phyloP scores from a whole-genome alignment of 2,329 filamentous ascomycete genomes.

The Teratosphaeria viscida region DNA sequence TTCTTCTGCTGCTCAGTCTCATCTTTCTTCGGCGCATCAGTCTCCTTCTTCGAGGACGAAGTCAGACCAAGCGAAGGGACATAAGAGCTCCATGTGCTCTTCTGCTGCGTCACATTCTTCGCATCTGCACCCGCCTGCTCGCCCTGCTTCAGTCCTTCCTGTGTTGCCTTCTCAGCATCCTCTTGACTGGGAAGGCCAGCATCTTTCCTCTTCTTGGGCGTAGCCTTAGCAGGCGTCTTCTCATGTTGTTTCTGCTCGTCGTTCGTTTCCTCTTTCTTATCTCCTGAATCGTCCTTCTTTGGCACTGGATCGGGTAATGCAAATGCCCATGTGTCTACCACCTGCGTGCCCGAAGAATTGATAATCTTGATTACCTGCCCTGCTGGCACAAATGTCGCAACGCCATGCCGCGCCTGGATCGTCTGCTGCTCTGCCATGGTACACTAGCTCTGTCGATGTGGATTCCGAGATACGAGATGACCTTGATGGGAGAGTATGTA shows the following conservation, averaged over 20 bases:
- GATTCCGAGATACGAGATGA: not conserved
- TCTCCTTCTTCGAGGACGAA: conserved; percentile 1
- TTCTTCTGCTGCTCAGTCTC: conserved; percentile 26
- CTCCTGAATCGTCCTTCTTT: conserved; percentile 10
- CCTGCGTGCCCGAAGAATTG: conserved; percentile 40
- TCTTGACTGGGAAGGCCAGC: conserved; percentile 24
- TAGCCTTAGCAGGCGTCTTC: conserved; percentile 10
- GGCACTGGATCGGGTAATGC: conserved; percentile 34
- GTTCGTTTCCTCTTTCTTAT: conserved; percentile 15
- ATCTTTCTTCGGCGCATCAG: conserved; percentile 16
- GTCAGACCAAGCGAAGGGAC: conserved; percentile 15
- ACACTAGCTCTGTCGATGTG: not conserved
- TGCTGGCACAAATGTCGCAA: conserved; percentile 40
- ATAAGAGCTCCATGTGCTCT: conserved; percentile 23
- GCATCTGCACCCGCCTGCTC: conserved; percentile 9
- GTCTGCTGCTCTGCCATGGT: conserved; percentile 26
- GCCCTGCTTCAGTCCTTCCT: conserved; percentile 13
- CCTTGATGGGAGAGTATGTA: not conserved
- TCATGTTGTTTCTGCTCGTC: conserved; percentile 10
- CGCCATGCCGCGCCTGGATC: conserved; percentile 40
- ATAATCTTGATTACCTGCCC: conserved; percentile 41
- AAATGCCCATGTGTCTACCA: conserved; percentile 40
- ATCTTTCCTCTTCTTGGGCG: conserved; percentile 19
- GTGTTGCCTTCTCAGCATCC: conserved; percentile 24
- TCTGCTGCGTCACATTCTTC: conserved; percentile 14